Conservation (phyloP, 768 basidiomycete species). For the Leccinellum albellum region DNA sequence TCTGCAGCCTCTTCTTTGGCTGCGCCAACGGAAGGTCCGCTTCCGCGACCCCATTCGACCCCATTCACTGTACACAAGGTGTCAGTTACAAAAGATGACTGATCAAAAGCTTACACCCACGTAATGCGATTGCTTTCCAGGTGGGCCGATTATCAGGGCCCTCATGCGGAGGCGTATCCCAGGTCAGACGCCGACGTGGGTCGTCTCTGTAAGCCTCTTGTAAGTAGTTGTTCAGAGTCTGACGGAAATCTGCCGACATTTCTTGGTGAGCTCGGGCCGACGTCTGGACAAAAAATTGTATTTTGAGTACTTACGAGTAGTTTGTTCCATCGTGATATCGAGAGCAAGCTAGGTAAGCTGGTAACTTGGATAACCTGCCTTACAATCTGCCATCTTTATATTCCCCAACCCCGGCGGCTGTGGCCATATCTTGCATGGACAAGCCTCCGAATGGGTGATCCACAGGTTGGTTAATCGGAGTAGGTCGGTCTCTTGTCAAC, state of each 20-base stretch:
- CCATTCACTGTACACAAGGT: conserved; percentile 11
- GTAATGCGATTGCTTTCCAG: conserved; percentile 21
- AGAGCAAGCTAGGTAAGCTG: not conserved
- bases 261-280: conserved; percentile 1
- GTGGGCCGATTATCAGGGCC: conserved; percentile 23
- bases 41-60: conserved; percentile 23
- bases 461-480: conserved; percentile 24
- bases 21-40: conserved; percentile 11
- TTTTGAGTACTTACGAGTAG: conserved; percentile 10
- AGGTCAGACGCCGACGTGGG: conserved; percentile 11
- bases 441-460: not conserved
- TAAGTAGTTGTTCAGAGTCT: conserved; percentile 22
- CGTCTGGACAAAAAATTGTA: not conserved
- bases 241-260: conserved; percentile 17
- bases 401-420: conserved; percentile 9
- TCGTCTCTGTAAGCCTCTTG: conserved; percentile 15
- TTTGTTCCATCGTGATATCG: conserved; percentile 3
- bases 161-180: conserved; percentile 10
- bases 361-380: not conserved
- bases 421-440: conserved; percentile 7
- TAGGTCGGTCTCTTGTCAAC: conserved; percentile 1
- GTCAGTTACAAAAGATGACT: not conserved
- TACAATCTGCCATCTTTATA: conserved; percentile 14
- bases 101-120: conserved; percentile 11
- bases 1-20: conserved; percentile 24